Percentiles rank a stretch among this genome's conserved stretches.
These are phyloP conservation scores for Plasmodium blacklocki DNA, from an alignment of 169 alveolate species.

Conservation along the genomic window DNA sequence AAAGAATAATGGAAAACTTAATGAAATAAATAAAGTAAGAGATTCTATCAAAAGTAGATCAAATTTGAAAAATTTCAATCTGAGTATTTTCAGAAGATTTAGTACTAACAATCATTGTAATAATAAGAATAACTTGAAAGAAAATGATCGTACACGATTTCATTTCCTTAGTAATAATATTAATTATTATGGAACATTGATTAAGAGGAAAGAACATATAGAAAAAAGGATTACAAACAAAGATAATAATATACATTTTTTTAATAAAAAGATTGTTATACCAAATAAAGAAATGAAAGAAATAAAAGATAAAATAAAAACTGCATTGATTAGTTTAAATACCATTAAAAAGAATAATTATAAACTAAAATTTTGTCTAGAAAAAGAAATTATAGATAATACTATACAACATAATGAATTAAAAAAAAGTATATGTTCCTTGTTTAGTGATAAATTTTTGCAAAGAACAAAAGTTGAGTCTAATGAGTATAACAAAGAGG, in stretches of 20 bases:
- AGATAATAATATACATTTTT: conserved; percentile 15
- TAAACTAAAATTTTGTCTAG: conserved; percentile 70
- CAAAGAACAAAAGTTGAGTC: conserved; percentile 20
- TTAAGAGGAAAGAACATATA: conserved; percentile 40
- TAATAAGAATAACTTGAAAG: conserved; percentile 38
- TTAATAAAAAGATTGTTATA: conserved; percentile 32
- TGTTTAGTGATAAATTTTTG: conserved; percentile 32
- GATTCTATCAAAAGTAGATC: conserved; percentile 13
- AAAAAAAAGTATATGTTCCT: conserved; percentile 63
- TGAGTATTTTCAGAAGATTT: conserved; percentile 56
- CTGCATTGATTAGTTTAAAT: conserved; percentile 47
- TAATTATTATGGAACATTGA: conserved; percentile 73
- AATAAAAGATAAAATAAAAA: conserved; percentile 62
- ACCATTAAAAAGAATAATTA: conserved; percentile 72
- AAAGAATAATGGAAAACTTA: conserved; percentile 13
- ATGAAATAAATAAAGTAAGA: conserved; percentile 16
- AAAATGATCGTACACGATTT: conserved; percentile 23
- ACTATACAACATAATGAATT: conserved; percentile 72
- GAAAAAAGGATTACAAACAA: conserved; percentile 9
- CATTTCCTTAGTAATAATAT: conserved; percentile 68
- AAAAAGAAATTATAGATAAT: conserved; percentile 74
- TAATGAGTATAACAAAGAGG: conserved; percentile 1
- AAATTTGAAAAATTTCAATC: conserved; percentile 53
- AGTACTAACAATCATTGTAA: conserved; percentile 39
- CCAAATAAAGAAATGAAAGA: conserved; percentile 63